Evolutionary conservation across 805 yeast genomes (phyloP), one percentile per base, ranked within the genome.

Genomic region (Saturnispora quitensis): DNA sequence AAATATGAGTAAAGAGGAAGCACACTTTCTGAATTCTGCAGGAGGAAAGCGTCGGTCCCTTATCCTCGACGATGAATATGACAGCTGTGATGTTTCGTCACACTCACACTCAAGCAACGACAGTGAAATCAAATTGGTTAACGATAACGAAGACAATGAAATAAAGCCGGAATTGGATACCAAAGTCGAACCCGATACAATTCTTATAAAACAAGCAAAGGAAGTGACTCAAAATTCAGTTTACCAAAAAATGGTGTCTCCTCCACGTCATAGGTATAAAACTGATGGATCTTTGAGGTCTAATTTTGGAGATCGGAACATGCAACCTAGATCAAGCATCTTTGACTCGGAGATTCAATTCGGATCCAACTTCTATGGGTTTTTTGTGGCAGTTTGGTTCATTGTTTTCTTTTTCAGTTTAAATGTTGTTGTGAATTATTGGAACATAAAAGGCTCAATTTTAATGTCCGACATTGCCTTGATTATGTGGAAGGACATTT

Each of bases 331-430:
- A 33, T 64, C 75, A 4, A 66, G 77, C 7, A 80, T 84, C 17
- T 73, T 84, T 55, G 90, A 84, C 60, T 68, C 74, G 15, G 73
- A 70, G 4, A 61, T 66, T 28, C 68, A 73, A 54, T 68, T 69
- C 48, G 68, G 73, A 1, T 66, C 80, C 3, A 69, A 71, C 50
- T 89, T 87, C 64, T 81, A 78, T 58, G 98, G 98, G 2, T 76
- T 93, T 54, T 91, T 81, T 65, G 83, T 88, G 5, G 75, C 89
- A 47, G 80, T 81, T 55, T 88, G 96, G 96, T 68, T 86, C 50
- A 77, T 78, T 5, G 75, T 82, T 5, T 81, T 76, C 25, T 72
- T 83, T 51, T 64, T 75, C 38, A 75, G 80, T 52, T 59, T 81
- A 31, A 79, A 80, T 53, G 75, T 76, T 20, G 60, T 81, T 8